These are phyloP conservation scores for Globisporangium polare DNA, from an alignment of 352 stramenopile genomes.

Conservation along the genomic window DNA sequence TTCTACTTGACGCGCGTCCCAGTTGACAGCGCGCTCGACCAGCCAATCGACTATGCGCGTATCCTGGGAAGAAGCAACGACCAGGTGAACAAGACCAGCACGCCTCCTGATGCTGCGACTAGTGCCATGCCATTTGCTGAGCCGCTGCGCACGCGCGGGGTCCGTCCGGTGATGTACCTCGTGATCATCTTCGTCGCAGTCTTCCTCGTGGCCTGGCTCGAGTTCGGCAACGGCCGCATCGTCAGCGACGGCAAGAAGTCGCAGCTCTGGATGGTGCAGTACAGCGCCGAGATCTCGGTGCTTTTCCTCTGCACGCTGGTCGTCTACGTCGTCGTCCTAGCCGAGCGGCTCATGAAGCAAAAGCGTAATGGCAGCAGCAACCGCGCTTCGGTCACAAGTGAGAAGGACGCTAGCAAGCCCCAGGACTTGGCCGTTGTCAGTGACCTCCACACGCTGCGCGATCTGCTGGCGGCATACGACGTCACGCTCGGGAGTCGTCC, in stretches of 20 bases:
- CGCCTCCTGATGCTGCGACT: background rate
- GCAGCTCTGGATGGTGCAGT: slow-evolving; percentile 32
- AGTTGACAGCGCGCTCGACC: slow-evolving; percentile 13
- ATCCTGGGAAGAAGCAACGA: background rate
- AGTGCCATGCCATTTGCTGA: slow-evolving; percentile 17
- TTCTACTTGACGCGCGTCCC: slow-evolving; percentile 24
- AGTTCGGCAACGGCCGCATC: slow-evolving; percentile 24
- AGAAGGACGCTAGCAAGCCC: background rate
- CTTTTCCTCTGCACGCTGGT: slow-evolving; percentile 15
- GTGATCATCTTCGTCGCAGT: slow-evolving; percentile 17
- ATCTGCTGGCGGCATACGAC: slow-evolving; percentile 25
- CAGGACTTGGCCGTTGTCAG: background rate
- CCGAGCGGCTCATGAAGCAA: slow-evolving; percentile 8
- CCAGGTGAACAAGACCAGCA: background rate
- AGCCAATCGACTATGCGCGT: slow-evolving; percentile 9
- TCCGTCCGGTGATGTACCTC: slow-evolving; percentile 12
- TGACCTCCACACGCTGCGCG: slow-evolving; percentile 23
- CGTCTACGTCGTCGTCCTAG: slow-evolving; percentile 6
- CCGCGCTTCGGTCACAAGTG: no score
- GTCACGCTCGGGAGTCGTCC: slow-evolving; percentile 27
- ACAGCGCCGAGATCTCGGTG: slow-evolving; percentile 23
- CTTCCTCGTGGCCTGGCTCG: slow-evolving; percentile 18
- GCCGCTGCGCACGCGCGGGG: slow-evolving; percentile 14
- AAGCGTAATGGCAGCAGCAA: background rate
- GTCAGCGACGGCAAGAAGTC: slow-evolving; percentile 19